Evolutionary conservation across 164 flowering plant species (phyloP).

Genomic region (Platanus orientalis): DNA sequence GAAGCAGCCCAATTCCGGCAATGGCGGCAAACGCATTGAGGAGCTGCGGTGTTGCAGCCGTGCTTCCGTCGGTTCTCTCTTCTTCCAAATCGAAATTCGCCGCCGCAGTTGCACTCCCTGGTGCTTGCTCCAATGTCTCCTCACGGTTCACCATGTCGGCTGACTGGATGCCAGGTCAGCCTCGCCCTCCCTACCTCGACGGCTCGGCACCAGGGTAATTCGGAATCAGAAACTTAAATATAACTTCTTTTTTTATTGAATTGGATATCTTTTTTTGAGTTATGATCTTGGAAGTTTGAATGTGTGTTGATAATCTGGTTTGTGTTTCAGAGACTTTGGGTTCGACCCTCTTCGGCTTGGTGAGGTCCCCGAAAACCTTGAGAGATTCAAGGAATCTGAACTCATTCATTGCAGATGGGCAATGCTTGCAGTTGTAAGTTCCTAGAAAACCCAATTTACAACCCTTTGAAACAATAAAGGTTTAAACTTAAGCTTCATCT

Average conservation of each 20-base stretch:
- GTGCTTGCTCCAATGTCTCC: slow-evolving; percentile 29
- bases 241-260: too few relatives aligned
- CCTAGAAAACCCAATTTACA: too few relatives aligned
- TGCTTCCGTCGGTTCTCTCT: slow-evolving; percentile 61
- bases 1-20: background rate
- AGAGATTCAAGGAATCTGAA: slow-evolving; percentile 96
- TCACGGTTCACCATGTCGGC: slow-evolving; percentile 73
- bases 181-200: slow-evolving; percentile 93
- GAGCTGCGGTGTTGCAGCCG: slow-evolving; percentile 77
- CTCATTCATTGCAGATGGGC: slow-evolving; percentile 99
- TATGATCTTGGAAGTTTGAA: background rate
- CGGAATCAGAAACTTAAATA: too few relatives aligned
- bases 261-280: too few relatives aligned
- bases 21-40: slow-evolving; percentile 74
- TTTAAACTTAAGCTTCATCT: too few relatives aligned
- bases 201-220: slow-evolving; percentile 98
- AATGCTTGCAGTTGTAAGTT: slow-evolving; percentile 97
- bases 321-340: slow-evolving; percentile 82
- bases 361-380: slow-evolving; percentile 84
- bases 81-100: slow-evolving; percentile 74
- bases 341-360: slow-evolving; percentile 95
- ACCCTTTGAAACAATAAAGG: too few relatives aligned
- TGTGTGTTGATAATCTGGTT: background rate
- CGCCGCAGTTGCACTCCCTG: slow-evolving; percentile 34
- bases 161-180: slow-evolving; percentile 99